These are phyloP conservation scores for Polychytrium aggregatum DNA, from an alignment of 192 early-diverging fungal species.

Conservation along the genomic window DNA sequence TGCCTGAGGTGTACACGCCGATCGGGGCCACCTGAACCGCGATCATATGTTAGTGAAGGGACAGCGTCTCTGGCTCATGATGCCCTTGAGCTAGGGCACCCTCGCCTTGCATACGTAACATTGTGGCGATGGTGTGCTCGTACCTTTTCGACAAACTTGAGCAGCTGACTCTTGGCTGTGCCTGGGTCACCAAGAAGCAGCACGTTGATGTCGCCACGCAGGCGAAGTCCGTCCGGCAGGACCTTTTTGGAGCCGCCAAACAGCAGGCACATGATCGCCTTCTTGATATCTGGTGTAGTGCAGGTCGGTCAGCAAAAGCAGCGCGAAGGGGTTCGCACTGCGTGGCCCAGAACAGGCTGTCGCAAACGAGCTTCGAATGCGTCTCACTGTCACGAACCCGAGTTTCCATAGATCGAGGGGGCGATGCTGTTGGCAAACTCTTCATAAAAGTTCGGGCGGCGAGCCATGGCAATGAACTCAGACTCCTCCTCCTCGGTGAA, in stretches of 20 bases:
- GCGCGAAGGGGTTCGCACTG: too few relatives aligned
- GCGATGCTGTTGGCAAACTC: conserved; percentile 89
- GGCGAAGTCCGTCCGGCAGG: conserved; percentile 90
- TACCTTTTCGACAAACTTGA: conserved; percentile 98
- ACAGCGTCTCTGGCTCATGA: too few relatives aligned
- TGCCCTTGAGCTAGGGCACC: too few relatives aligned
- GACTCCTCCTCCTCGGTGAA: conserved; percentile 92
- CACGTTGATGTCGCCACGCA: conserved; percentile 97
- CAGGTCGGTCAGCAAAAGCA: too few relatives aligned
- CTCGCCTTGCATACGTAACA: too few relatives aligned
- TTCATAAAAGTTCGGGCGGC: conserved; percentile 76
- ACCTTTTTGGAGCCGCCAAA: conserved; percentile 95
- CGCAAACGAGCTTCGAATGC: too few relatives aligned
- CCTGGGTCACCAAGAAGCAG: conserved; percentile 95
- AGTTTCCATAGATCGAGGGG: conserved; percentile 91
- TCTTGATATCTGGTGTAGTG: conserved; percentile 85
- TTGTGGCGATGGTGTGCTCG: background rate
- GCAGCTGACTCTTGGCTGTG: conserved; percentile 94
- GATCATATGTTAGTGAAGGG: background rate
- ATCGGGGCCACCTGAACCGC: conserved; percentile 70
- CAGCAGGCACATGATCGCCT: conserved; percentile 84
- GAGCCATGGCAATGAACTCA: conserved; percentile 79
- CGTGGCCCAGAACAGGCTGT: too few relatives aligned
- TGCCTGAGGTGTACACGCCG: conserved; percentile 98
- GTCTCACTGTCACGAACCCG: conserved; percentile 34